Evolutionary conservation across 2,329 filamentous ascomycete genomes (phyloP).

Genomic region (Penicillium vulpinum): DNA sequence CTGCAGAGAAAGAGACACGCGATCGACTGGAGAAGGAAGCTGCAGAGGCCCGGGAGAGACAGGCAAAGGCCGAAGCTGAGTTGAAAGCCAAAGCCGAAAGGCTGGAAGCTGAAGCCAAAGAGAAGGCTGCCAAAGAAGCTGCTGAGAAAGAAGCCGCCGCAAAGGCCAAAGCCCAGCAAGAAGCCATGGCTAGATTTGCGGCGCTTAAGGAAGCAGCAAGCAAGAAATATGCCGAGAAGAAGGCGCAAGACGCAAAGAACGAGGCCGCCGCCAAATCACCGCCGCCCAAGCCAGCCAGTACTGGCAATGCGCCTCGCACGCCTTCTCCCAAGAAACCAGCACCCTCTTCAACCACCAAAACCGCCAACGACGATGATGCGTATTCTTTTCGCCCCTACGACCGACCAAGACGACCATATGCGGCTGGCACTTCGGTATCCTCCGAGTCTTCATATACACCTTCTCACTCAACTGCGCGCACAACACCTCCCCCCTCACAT

Average conservation of each 20-base stretch:
- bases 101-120: conserved; percentile 36
- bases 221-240: conserved; percentile 41
- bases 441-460: conserved; percentile 86
- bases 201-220: conserved; percentile 43
- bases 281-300: conserved; percentile 35
- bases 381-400: conserved; percentile 80
- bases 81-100: conserved; percentile 33
- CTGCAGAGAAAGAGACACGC: conserved; percentile 38
- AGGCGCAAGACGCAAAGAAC: conserved; percentile 36
- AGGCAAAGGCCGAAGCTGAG: conserved; percentile 22
- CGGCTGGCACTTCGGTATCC: conserved; percentile 68
- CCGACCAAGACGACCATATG: conserved; percentile 61
- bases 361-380: conserved; percentile 57
- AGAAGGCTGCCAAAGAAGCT: conserved; percentile 44
- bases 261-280: conserved; percentile 31
- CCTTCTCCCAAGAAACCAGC: conserved; percentile 44
- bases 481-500: conserved; percentile 77
- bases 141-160: conserved; percentile 66
- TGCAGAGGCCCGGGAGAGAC: conserved; percentile 25
- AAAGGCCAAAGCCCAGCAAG: conserved; percentile 39
- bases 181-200: conserved; percentile 41
- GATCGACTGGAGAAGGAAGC: conserved; percentile 34
- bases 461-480: conserved; percentile 78
- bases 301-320: conserved; percentile 36
- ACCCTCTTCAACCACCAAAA: conserved; percentile 36